phyloP scores from a whole-genome alignment of 2,329 filamentous ascomycete species.

The Xylaria sp. region DNA sequence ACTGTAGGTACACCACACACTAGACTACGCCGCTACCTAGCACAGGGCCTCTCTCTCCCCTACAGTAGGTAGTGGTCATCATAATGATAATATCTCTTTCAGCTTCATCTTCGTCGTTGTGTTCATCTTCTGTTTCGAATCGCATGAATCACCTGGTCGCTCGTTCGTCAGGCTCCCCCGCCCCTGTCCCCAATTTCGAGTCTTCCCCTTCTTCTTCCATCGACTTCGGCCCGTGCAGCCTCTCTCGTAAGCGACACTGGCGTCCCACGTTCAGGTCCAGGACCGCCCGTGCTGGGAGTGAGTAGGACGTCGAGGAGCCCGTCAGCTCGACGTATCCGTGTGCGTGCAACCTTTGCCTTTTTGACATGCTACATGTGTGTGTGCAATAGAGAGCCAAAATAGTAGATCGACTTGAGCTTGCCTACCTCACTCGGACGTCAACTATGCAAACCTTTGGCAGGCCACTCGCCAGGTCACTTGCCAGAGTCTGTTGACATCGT shows the following conservation, averaged over 20 bases:
- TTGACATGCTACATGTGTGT: slow-evolving; percentile 4
- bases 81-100: background rate
- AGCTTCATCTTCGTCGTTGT: background rate
- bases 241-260: slow-evolving; percentile 23
- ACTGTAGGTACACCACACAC: too few relatives aligned
- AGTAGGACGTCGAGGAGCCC: too few relatives aligned
- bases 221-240: slow-evolving; percentile 14
- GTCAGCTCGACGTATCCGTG: slow-evolving; percentile 12
- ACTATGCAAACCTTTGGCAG: slow-evolving; percentile 16
- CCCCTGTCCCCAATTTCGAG: slow-evolving; percentile 1
- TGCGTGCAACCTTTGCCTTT: background rate
- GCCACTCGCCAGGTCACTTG: slow-evolving; percentile 8
- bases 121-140: background rate
- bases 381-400: slow-evolving; percentile 6
- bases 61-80: background rate
- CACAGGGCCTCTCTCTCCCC: too few relatives aligned
- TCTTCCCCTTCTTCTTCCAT: background rate
- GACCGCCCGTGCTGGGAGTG: slow-evolving; percentile 7
- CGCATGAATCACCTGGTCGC: background rate
- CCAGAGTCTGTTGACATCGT: slow-evolving; percentile 24
- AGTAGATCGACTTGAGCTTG: background rate
- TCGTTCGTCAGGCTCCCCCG: background rate
- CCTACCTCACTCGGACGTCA: slow-evolving; percentile 11
- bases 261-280: slow-evolving; percentile 1
- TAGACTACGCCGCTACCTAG: too few relatives aligned